These are phyloP conservation scores for Neofusicoccum cordaticola DNA, from an alignment of 2,329 filamentous ascomycete genomes.

Conservation along the genomic window DNA sequence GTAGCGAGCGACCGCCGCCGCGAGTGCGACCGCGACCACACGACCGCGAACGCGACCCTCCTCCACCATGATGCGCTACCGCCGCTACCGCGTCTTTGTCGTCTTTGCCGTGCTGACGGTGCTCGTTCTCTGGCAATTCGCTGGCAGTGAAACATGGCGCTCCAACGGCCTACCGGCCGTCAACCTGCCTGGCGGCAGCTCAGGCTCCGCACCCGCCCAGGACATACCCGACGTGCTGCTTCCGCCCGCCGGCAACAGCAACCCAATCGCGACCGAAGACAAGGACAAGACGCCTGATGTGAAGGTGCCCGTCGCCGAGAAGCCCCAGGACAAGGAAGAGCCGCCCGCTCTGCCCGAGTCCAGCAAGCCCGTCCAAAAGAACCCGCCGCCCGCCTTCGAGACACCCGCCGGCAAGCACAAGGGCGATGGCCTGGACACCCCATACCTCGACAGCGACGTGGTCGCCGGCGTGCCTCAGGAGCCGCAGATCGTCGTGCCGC, in stretches of 20 bases:
- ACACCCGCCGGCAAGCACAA: not conserved
- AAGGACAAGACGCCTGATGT: constrained; percentile 32
- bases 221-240: constrained; percentile 2
- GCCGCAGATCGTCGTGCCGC: constrained; percentile 3
- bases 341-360: constrained; percentile 9
- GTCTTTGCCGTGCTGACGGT: constrained; percentile 55
- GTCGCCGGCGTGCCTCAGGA: not conserved
- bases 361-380: constrained; percentile 13
- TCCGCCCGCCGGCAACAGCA: constrained; percentile 26
- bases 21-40: constrained; percentile 1
- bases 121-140: constrained; percentile 54
- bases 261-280: constrained; percentile 3
- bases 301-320: constrained; percentile 31
- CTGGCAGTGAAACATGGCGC: constrained; percentile 42
- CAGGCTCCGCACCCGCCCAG: not conserved
- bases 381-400: not conserved
- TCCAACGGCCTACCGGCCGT: constrained; percentile 17
- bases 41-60: not conserved
- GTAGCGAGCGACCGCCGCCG: constrained; percentile 10
- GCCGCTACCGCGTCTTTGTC: constrained; percentile 62
- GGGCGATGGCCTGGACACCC: not conserved
- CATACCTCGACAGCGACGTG: not conserved
- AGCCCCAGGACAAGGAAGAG: constrained; percentile 8
- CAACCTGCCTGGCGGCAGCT: not conserved
- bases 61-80: constrained; percentile 53